These are phyloP conservation scores for Globisporangium megalacanthum DNA, from an alignment of 352 stramenopile species.

Conservation along the genomic window DNA sequence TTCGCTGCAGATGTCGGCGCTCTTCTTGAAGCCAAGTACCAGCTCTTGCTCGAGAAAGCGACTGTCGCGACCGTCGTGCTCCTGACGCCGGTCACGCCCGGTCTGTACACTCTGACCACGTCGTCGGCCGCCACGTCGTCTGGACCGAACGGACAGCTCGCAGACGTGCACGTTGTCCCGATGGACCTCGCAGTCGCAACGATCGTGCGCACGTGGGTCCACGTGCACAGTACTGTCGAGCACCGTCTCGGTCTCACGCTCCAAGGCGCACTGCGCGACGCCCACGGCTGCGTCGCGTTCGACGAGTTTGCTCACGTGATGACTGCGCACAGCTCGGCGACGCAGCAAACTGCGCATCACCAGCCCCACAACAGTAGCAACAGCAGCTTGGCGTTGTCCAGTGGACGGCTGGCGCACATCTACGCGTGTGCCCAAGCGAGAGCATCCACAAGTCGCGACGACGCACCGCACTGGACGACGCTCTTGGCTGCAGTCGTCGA, in stretches of 20 bases:
- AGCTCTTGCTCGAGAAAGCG: slow-evolving; percentile 18
- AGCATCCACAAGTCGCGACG: background rate
- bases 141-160: slow-evolving; percentile 24
- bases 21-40: slow-evolving; percentile 15
- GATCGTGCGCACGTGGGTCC: slow-evolving; percentile 27
- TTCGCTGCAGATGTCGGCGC: slow-evolving; percentile 9
- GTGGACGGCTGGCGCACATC: slow-evolving; percentile 25
- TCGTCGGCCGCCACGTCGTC: background rate
- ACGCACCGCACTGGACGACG: slow-evolving; percentile 16
- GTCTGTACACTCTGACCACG: slow-evolving; percentile 15
- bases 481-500: slow-evolving; percentile 20
- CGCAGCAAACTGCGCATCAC: background rate
- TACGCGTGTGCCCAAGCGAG: slow-evolving; percentile 12
- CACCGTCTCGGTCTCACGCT: slow-evolving; percentile 22
- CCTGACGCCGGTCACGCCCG: slow-evolving; percentile 21
- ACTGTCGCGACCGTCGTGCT: slow-evolving; percentile 21
- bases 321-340: slow-evolving; percentile 2
- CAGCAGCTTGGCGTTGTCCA: slow-evolving; percentile 4
- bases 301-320: slow-evolving; percentile 36
- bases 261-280: slow-evolving; percentile 12
- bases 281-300: slow-evolving; percentile 21
- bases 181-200: slow-evolving; percentile 28
- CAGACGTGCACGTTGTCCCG: slow-evolving; percentile 22
- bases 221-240: slow-evolving; percentile 19
- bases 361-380: slow-evolving; percentile 4